Evolutionary conservation across 352 stramenopile species (phyloP).

Genomic region (Paralagenidium karlingii): DNA sequence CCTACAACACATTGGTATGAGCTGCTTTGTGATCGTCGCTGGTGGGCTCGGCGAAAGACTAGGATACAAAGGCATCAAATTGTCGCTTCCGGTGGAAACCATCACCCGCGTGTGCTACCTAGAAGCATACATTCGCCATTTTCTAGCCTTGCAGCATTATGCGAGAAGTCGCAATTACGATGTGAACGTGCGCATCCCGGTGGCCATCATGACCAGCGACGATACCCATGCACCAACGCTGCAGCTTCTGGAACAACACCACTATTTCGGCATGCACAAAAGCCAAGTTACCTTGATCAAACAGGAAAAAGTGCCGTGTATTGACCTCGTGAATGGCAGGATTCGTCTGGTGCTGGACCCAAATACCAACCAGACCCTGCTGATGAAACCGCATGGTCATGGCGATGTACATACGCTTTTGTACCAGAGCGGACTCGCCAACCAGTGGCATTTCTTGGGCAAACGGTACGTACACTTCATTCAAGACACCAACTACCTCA

Average conservation of each 20-base stretch:
- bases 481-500: conserved; percentile 93
- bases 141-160: conserved; percentile 83
- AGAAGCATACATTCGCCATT: conserved; percentile 88
- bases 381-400: conserved; percentile 98
- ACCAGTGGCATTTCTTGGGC: conserved; percentile 68
- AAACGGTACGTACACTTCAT: conserved; percentile 93
- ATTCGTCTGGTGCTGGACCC: conserved; percentile 68
- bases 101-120: conserved; percentile 86
- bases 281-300: conserved; percentile 93
- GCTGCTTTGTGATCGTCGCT: conserved; percentile 94
- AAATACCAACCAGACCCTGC: conserved; percentile 26
- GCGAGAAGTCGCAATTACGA: conserved; percentile 7
- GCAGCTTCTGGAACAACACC: conserved; percentile 81
- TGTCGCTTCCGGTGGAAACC: conserved; percentile 92
- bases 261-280: conserved; percentile 90
- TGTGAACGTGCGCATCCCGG: conserved; percentile 46
- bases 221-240: conserved; percentile 90
- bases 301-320: conserved; percentile 93
- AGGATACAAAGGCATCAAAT: conserved; percentile 94
- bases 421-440: conserved; percentile 55
- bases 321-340: conserved; percentile 56
- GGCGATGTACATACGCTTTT: conserved; percentile 96
- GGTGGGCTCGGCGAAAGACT: conserved; percentile 95
- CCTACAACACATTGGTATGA: conserved; percentile 50
- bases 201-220: conserved; percentile 97